These are phyloP conservation scores for Bauhinia variegata DNA, from an alignment of 306 rosid genomes.

Conservation along the genomic window DNA sequence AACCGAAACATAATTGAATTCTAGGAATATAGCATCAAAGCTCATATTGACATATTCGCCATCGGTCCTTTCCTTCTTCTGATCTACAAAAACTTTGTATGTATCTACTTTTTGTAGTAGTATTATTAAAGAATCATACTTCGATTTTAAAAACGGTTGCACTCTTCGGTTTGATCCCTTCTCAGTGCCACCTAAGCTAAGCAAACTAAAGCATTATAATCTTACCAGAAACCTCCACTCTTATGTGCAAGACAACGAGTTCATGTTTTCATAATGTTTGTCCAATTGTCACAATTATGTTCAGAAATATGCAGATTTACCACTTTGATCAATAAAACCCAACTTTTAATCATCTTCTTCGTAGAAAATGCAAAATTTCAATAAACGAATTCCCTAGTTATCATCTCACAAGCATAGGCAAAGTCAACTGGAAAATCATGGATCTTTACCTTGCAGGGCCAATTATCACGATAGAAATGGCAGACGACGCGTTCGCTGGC, in stretches of 20 bases:
- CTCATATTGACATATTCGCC: neutral
- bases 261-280: neutral
- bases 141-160: neutral
- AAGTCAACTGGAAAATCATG: neutral
- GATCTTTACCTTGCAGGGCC: constrained; percentile 89
- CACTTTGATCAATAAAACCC: too few species aligned
- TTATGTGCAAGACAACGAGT: neutral
- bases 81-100: neutral
- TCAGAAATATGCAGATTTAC: neutral
- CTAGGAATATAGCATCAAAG: neutral
- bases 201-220: neutral
- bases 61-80: neutral
- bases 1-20: constrained; percentile 1
- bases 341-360: neutral
- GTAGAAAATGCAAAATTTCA: neutral
- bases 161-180: neutral
- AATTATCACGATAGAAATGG: constrained; percentile 93
- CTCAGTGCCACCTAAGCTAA: neutral
- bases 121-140: neutral
- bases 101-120: too few species aligned
- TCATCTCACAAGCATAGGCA: neutral
- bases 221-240: neutral
- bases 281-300: neutral
- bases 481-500: constrained; percentile 99
- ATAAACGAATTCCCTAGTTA: too few species aligned